Percentiles rank a stretch among this genome's conserved stretches.
phyloP scores from a whole-genome alignment of 2,329 filamentous ascomycete genomes.

The Talaromyces sp. region DNA sequence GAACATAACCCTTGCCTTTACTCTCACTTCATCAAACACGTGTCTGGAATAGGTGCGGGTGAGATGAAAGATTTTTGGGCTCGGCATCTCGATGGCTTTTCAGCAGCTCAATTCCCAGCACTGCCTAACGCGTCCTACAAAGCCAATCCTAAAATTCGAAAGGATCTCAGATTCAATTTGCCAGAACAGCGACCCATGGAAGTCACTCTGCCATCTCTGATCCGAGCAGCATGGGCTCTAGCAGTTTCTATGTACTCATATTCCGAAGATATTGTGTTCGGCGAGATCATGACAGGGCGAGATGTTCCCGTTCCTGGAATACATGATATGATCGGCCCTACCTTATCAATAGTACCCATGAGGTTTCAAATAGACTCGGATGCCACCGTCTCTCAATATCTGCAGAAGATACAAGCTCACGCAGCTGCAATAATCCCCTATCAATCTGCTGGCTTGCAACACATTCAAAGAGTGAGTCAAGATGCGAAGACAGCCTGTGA shows the following conservation, averaged over 20 bases:
- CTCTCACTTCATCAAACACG: slow-evolving; percentile 17
- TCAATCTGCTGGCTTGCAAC: slow-evolving; percentile 47
- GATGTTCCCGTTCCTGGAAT: slow-evolving; percentile 36
- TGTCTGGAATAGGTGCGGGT: slow-evolving; percentile 21
- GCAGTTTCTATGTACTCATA: slow-evolving; percentile 36
- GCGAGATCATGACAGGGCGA: slow-evolving; percentile 41
- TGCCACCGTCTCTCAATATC: slow-evolving; percentile 43
- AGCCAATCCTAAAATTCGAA: slow-evolving; percentile 15
- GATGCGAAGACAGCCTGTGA: slow-evolving; percentile 16
- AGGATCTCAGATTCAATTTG: slow-evolving; percentile 12
- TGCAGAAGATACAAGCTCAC: slow-evolving; percentile 52
- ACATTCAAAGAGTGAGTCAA: slow-evolving; percentile 21
- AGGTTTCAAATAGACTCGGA: slow-evolving; percentile 32
- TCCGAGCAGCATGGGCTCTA: slow-evolving; percentile 42
- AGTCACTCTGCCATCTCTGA: slow-evolving; percentile 30
- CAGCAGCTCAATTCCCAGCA: slow-evolving; percentile 15
- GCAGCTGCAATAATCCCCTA: slow-evolving; percentile 58
- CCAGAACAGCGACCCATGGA: slow-evolving; percentile 13
- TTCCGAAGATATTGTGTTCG: slow-evolving; percentile 42
- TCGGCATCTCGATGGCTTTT: slow-evolving; percentile 18
- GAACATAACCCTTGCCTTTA: slow-evolving; percentile 5
- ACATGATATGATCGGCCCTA: slow-evolving; percentile 39
- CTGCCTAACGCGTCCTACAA: slow-evolving; percentile 19
- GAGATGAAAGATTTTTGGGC: slow-evolving; percentile 25
- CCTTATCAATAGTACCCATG: slow-evolving; percentile 41